A percentile compares a stretch with the other conserved stretches of the same genome.
These are phyloP conservation scores for Fusarium lateritium DNA, from an alignment of 2,329 filamentous ascomycete genomes.

Conservation along the genomic window DNA sequence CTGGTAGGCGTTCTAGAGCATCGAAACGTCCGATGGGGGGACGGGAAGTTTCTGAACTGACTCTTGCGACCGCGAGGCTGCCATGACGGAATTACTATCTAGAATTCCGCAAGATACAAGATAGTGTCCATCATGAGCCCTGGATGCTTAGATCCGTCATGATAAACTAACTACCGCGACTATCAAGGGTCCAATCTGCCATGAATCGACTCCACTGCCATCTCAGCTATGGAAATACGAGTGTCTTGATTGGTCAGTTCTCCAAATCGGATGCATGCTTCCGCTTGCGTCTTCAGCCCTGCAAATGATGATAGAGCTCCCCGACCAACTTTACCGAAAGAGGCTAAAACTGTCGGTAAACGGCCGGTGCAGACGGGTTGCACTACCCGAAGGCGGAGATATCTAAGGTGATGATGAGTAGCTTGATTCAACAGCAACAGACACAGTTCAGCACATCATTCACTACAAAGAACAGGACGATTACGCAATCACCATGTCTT, in stretches of 20 bases:
- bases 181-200: constrained; percentile 6
- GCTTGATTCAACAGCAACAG: constrained; percentile 9
- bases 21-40: neutral
- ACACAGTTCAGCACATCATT: neutral
- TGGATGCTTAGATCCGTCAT: neutral
- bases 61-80: neutral
- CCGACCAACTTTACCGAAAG: constrained; percentile 7
- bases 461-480: neutral
- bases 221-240: neutral
- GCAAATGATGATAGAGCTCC: constrained; percentile 25
- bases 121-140: neutral
- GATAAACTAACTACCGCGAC: neutral
- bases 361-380: constrained; percentile 13
- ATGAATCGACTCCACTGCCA: neutral
- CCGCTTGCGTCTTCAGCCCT: constrained; percentile 28
- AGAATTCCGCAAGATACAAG: neutral
- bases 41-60: neutral
- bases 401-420: neutral
- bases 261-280: constrained; percentile 13
- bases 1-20: constrained; percentile 3
- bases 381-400: constrained; percentile 28
- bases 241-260: constrained; percentile 6
- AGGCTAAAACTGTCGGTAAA: constrained; percentile 29
- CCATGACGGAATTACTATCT: neutral
- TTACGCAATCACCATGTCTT: constrained; percentile 14